Conservation (phyloP, 306 rosid species). For the Quercus aquifolioides region DNA sequence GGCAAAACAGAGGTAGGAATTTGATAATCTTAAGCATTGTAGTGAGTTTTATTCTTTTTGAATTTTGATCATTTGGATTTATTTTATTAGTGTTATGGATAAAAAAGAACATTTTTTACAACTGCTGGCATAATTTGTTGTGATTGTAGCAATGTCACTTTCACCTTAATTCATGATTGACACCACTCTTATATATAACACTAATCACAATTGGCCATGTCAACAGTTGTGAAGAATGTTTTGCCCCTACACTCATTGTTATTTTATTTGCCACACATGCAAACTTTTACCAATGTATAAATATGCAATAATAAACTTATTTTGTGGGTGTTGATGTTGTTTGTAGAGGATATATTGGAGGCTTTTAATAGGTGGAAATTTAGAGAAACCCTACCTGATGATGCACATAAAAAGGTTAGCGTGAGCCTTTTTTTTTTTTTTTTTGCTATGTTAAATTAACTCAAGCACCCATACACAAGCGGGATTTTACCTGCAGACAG, state of each 20-base stretch:
- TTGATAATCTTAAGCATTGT: neutral
- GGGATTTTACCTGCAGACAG: too few relatives aligned
- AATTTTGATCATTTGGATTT: neutral
- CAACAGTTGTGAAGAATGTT: too few relatives aligned
- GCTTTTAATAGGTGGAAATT: constrained; percentile 66
- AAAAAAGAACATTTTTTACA: too few relatives aligned
- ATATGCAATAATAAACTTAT: neutral
- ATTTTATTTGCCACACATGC: neutral
- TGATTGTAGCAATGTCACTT: too few relatives aligned
- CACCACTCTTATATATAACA: too few relatives aligned
- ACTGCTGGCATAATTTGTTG: too few relatives aligned
- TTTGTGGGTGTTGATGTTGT: constrained; percentile 26
- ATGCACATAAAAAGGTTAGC: constrained; percentile 69
- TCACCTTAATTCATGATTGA: too few relatives aligned
- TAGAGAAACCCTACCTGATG: constrained; percentile 58
- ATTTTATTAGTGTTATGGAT: too few relatives aligned
- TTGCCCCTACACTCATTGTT: too few relatives aligned
- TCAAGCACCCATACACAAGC: too few relatives aligned
- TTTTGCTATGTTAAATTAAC: too few relatives aligned
- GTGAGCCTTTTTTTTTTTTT: neutral
- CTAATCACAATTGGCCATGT: too few relatives aligned
- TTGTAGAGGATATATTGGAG: constrained; percentile 67
- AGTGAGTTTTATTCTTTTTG: neutral
- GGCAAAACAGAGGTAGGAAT: constrained; percentile 62
- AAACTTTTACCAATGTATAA: neutral